Percentiles rank a stretch among this genome's conserved stretches.
phyloP scores from a whole-genome alignment of 306 rosid genomes.

The Senna tora region DNA sequence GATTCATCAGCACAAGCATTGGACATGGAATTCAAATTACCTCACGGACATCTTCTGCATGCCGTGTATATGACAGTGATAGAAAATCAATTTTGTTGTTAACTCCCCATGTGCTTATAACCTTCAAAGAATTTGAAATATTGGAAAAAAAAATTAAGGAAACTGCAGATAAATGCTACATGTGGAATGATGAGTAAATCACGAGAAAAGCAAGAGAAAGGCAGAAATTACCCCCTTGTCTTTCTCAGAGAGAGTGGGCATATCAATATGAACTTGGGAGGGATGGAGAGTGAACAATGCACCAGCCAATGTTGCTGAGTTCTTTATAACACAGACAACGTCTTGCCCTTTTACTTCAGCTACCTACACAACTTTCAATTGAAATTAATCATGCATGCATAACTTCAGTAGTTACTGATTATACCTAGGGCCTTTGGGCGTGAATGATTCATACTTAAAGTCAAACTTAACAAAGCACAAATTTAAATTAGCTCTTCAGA shows the following conservation, averaged over 20 bases:
- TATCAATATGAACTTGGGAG: slow-evolving; percentile 79
- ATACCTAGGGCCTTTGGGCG: not conserved
- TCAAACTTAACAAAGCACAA: not conserved
- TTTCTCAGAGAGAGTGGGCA: slow-evolving; percentile 85
- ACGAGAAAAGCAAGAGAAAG: slow-evolving; percentile 11
- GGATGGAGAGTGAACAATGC: slow-evolving; percentile 92
- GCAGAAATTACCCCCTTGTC: slow-evolving; percentile 77
- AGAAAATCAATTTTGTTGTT: slow-evolving; percentile 84
- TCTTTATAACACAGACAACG: slow-evolving; percentile 79
- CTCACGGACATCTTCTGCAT: slow-evolving; percentile 87
- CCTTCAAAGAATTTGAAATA: slow-evolving; percentile 44
- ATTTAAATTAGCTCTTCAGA: not conserved
- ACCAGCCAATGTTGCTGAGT: slow-evolving; percentile 94
- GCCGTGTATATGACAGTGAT: slow-evolving; percentile 81
- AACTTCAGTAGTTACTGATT: slow-evolving; percentile 28
- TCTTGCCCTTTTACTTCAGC: slow-evolving; percentile 71
- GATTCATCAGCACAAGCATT: not conserved
- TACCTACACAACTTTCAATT: slow-evolving; percentile 59
- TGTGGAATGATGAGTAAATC: slow-evolving; percentile 13
- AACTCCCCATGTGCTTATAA: slow-evolving; percentile 87
- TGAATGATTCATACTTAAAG: not conserved
- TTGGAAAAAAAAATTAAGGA: slow-evolving; percentile 9
- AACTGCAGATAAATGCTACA: slow-evolving; percentile 15
- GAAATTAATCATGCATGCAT: slow-evolving; percentile 39
- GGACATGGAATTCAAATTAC: slow-evolving; percentile 48